Conservation (phyloP, 2,329 filamentous ascomycete genomes). For the Thielaviopsis punctulata region DNA sequence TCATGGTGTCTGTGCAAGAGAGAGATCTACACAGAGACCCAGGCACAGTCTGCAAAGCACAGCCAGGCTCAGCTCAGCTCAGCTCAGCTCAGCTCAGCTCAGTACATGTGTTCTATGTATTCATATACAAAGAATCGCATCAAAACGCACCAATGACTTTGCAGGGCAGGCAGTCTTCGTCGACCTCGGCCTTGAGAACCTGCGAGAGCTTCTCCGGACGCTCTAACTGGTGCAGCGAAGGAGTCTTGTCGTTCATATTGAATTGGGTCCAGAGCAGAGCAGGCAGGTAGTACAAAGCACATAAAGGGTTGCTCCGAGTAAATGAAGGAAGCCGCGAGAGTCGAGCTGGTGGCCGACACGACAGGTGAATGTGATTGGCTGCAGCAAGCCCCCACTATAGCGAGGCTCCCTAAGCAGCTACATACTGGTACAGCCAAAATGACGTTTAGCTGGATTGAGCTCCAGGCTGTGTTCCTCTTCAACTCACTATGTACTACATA, state of each 20-base stretch:
- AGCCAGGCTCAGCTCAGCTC: too few species aligned
- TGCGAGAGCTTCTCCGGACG: constrained; percentile 45
- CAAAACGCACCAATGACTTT: constrained; percentile 46
- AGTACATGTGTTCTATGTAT: background rate
- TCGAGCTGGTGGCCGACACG: background rate
- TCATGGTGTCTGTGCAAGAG: background rate
- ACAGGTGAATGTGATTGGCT: background rate
- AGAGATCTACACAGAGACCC: too few species aligned
- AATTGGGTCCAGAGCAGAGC: background rate
- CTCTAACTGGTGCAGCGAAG: constrained; percentile 36
- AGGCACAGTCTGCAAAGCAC: too few species aligned
- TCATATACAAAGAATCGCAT: background rate
- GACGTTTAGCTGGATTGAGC: background rate
- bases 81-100: too few species aligned
- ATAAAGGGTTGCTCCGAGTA: too few species aligned
- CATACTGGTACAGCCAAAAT: background rate
- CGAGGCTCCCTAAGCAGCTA: background rate
- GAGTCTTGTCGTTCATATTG: constrained; percentile 17
- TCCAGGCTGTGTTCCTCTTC: too few species aligned
- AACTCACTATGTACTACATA: too few species aligned
- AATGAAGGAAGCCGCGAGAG: too few species aligned
- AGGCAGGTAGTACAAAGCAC: too few species aligned
- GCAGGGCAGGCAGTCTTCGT: constrained; percentile 54
- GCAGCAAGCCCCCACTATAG: background rate
- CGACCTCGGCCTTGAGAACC: constrained; percentile 36